Conservation (phyloP, 2,329 filamentous ascomycete genomes). For the Chaetomiaceae sp. region DNA sequence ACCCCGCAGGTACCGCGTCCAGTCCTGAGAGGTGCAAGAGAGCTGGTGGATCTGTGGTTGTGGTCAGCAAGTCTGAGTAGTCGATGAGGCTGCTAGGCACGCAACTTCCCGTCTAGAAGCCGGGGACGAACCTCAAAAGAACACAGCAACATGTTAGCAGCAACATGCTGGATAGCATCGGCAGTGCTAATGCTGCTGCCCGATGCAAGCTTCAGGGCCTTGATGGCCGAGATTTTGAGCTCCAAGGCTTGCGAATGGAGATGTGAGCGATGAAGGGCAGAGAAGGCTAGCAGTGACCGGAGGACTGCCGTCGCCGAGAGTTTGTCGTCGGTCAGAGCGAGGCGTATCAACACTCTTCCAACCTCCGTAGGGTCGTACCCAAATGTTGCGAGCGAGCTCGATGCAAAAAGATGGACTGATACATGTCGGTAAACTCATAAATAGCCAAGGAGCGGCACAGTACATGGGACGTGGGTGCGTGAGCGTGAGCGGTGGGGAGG, state of each 20-base stretch:
- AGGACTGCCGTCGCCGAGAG: constrained; percentile 18
- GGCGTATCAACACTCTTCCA: constrained; percentile 20
- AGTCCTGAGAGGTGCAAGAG: constrained; percentile 14
- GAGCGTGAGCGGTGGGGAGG: no score
- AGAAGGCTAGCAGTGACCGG: constrained; percentile 20
- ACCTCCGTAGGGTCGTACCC: constrained; percentile 17
- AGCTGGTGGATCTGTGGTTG: constrained; percentile 13
- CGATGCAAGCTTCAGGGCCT: constrained; percentile 12
- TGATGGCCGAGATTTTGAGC: constrained; percentile 22
- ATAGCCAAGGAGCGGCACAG: neutral
- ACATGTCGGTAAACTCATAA: neutral
- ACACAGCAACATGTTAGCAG: constrained; percentile 24
- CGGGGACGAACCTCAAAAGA: constrained; percentile 20
- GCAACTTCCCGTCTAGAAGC: neutral
- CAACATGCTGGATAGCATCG: constrained; percentile 25
- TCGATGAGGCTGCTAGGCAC: neutral
- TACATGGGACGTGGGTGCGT: neutral
- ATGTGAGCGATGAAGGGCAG: constrained; percentile 19
- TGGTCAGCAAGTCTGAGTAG: no score
- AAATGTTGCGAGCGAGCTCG: constrained; percentile 21
- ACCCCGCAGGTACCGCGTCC: constrained; percentile 13
- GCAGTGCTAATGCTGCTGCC: constrained; percentile 3
- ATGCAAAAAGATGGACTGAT: constrained; percentile 17
- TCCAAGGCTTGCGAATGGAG: constrained; percentile 18
- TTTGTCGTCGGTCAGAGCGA: constrained; percentile 15